phyloP scores from a whole-genome alignment of 2,329 filamentous ascomycete species.

The Fusarium domesticum region DNA sequence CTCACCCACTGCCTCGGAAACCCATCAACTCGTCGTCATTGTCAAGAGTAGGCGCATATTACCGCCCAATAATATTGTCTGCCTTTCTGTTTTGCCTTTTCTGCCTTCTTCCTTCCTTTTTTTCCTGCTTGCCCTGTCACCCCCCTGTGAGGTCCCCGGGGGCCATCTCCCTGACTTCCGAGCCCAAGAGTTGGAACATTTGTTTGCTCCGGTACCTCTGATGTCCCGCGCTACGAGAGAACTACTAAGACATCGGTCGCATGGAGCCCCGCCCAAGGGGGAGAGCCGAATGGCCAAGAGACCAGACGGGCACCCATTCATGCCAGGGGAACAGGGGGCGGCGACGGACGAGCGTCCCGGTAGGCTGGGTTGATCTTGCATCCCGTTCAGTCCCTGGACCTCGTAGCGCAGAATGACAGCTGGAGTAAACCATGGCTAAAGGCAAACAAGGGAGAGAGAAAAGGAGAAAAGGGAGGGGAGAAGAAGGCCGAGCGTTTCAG shows the following conservation, averaged over 20 bases:
- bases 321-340: slow-evolving; percentile 30
- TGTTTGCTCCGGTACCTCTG: slow-evolving; percentile 23
- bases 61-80: slow-evolving; percentile 19
- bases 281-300: slow-evolving; percentile 28
- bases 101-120: slow-evolving; percentile 6
- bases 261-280: slow-evolving; percentile 31
- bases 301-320: slow-evolving; percentile 16
- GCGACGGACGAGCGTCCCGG: slow-evolving; percentile 30
- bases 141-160: slow-evolving; percentile 19
- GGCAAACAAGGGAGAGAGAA: not conserved
- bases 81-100: slow-evolving; percentile 11
- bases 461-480: slow-evolving; percentile 9
- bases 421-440: slow-evolving; percentile 8
- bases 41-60: slow-evolving; percentile 16
- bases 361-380: slow-evolving; percentile 33
- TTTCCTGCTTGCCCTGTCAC: slow-evolving; percentile 12
- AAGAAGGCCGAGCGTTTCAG: slow-evolving; percentile 21
- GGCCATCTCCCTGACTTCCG: slow-evolving; percentile 28
- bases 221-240: slow-evolving; percentile 25
- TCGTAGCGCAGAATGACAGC: slow-evolving; percentile 24
- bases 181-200: slow-evolving; percentile 19
- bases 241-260: slow-evolving; percentile 25
- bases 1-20: too few species aligned
- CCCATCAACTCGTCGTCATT: slow-evolving; percentile 25
- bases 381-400: slow-evolving; percentile 20